These are phyloP conservation scores for Phytophthora pini DNA, from an alignment of 352 stramenopile species.

Conservation along the genomic window DNA sequence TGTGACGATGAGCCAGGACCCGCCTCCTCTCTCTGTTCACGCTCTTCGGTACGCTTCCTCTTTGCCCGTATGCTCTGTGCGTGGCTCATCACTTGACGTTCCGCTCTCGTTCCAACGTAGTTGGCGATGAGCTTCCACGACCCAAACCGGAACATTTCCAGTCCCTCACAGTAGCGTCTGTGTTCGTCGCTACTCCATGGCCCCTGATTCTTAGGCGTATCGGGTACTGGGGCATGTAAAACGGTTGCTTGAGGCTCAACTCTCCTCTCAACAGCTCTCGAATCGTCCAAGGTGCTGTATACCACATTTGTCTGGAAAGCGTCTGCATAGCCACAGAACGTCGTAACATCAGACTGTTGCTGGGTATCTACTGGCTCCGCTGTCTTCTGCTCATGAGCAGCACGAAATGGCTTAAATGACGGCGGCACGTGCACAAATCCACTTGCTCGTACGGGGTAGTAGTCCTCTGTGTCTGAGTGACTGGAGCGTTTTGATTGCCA, in stretches of 20 bases:
- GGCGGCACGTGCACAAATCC: neutral
- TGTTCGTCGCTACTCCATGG: constrained; percentile 29
- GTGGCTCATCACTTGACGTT: constrained; percentile 27
- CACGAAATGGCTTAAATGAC: too few relatives aligned
- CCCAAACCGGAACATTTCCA: constrained; percentile 16
- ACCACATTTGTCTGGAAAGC: neutral
- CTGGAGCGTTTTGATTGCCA: neutral
- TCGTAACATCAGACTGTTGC: neutral
- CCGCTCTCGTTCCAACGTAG: constrained; percentile 24
- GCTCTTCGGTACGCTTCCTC: constrained; percentile 16
- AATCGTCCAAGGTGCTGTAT: neutral
- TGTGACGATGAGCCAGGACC: neutral
- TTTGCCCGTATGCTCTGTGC: constrained; percentile 28
- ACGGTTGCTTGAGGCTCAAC: neutral
- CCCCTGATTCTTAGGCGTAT: constrained; percentile 4
- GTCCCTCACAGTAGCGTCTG: constrained; percentile 18
- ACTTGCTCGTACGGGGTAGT: neutral
- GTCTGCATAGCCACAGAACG: neutral
- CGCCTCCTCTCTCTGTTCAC: neutral
- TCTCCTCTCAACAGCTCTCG: neutral
- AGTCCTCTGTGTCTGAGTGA: neutral
- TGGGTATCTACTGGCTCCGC: neutral
- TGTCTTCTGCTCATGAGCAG: too few relatives aligned
- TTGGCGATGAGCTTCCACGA: constrained; percentile 24
- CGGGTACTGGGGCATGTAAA: neutral